These are phyloP conservation scores for Chrysoporthe puriensis DNA, from an alignment of 2,329 filamentous ascomycete genomes.

Conservation along the genomic window DNA sequence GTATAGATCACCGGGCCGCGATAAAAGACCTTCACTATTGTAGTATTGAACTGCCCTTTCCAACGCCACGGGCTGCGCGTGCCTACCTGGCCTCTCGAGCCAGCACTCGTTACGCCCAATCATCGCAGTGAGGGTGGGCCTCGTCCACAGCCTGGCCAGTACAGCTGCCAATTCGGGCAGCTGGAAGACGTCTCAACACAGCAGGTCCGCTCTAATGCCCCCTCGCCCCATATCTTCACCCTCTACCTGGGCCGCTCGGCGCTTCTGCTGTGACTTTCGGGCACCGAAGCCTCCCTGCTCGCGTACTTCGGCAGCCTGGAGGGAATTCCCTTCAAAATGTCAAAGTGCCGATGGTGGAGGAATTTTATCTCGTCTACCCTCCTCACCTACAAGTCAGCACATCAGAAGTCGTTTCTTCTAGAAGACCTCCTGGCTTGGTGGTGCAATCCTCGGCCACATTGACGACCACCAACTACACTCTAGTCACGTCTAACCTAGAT, in stretches of 20 bases:
- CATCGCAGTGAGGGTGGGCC: background rate
- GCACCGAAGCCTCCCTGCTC: conserved; percentile 9
- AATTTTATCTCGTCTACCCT: background rate
- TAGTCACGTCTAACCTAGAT: no score
- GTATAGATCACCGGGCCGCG: background rate
- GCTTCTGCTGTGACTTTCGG: conserved; percentile 9
- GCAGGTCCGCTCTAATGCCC: conserved; percentile 2
- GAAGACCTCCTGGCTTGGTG: conserved; percentile 5
- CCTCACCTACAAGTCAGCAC: background rate
- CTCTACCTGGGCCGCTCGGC: conserved; percentile 2
- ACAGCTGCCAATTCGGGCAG: conserved; percentile 5
- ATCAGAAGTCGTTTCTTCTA: background rate
- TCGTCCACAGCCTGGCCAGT: background rate
- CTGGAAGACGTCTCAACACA: conserved; percentile 5
- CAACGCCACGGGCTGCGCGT: background rate
- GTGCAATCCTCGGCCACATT: conserved; percentile 10
- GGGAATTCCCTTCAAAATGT: background rate
- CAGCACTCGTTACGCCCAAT: background rate
- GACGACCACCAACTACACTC: background rate
- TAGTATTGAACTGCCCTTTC: background rate
- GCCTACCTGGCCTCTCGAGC: background rate
- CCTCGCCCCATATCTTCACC: conserved; percentile 8
- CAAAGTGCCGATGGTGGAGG: conserved; percentile 11
- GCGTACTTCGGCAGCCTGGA: background rate
- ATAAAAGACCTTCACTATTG: no score